A percentile compares a stretch with the other conserved stretches of the same genome.
These are phyloP conservation scores for Scutellaria minor DNA, from an alignment of 257 asterid genomes.

Conservation along the genomic window DNA sequence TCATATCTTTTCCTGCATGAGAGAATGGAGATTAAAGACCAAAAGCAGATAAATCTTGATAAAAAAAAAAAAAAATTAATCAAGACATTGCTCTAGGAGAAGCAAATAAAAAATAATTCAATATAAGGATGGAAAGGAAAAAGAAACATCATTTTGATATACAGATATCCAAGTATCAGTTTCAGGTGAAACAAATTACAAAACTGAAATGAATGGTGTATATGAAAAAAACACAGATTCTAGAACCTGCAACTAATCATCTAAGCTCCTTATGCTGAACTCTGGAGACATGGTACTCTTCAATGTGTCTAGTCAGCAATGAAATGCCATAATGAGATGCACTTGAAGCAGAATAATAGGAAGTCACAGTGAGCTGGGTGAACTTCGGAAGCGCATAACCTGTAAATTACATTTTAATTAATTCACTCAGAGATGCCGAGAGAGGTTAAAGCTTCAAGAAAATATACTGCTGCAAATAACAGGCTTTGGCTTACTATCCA, in stretches of 20 bases:
- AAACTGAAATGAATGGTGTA: constrained; percentile 32
- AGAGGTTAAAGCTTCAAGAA: background rate
- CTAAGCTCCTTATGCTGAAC: constrained; percentile 56
- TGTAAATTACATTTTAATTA: constrained; percentile 45
- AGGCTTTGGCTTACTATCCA: background rate
- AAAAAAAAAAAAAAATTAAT: no score
- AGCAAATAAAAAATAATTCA: background rate
- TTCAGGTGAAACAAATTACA: constrained; percentile 28
- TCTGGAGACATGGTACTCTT: constrained; percentile 55
- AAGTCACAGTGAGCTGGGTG: constrained; percentile 76
- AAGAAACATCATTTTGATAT: background rate
- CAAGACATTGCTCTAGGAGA: background rate
- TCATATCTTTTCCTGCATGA: no score
- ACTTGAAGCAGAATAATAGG: constrained; percentile 86
- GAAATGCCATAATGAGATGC: constrained; percentile 77
- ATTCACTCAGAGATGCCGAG: constrained; percentile 19
- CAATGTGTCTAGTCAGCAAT: constrained; percentile 70
- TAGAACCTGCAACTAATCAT: constrained; percentile 51
- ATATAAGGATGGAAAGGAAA: background rate
- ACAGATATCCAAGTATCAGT: constrained; percentile 22
- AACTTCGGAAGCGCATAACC: constrained; percentile 82
- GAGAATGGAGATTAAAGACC: no score
- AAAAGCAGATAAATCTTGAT: no score
- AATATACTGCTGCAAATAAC: background rate
- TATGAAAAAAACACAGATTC: constrained; percentile 20